Base-by-base conservation (phyloP, 192 early-diverging fungal genomes). In the Coemansia aciculifera region DNA sequence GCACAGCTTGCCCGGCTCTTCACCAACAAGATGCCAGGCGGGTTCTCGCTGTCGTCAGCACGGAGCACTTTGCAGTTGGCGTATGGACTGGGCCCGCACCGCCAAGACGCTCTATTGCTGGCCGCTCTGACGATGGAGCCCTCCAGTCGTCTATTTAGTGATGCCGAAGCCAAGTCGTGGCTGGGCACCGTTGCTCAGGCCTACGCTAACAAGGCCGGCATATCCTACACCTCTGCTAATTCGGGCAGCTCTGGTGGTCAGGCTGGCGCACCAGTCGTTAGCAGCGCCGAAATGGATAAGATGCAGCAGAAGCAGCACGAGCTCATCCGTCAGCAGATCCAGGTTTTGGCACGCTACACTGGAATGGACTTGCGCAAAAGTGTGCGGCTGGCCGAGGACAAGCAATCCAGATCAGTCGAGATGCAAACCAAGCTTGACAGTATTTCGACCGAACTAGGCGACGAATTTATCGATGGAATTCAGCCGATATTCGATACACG, bases 271-370 rank as follows among this genome's bases (percentile, higher is more conserved):
- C 67, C 73, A 3, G 73, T 75, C 29, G 90, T 98, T 78, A 94
- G 95, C 88, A 91, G 90, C 85, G 94, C 93, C 69, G 94, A 94
- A 63, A 94, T 98, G 77, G 89, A 92, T 73, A 89, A 88, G 57
- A 85, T 92, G 67, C 91, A 94, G 85, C 87, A 89, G 60, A 87
- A 91, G 80, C 89, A 91, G 69, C 87, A 93, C 62, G 67, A 78
- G 59, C 79, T 96, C 75, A 86, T 95, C 65, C 88, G 87, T 39
- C 87, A 89, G 75, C 96, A 98, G 73, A 86, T 98, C 43, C 90
- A 94, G 77, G 88, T 91, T 54, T 89, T 90, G 62, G 93, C 94
- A 46, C 91, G 90, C 65, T 96, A 95, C 79, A 86, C 95, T 66
- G 90, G 84, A 88, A 66, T 85, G 11, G 93, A 96, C 74, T 85